phyloP scores from a whole-genome alignment of 768 basidiomycete genomes.

The Mycena epipterygia region DNA sequence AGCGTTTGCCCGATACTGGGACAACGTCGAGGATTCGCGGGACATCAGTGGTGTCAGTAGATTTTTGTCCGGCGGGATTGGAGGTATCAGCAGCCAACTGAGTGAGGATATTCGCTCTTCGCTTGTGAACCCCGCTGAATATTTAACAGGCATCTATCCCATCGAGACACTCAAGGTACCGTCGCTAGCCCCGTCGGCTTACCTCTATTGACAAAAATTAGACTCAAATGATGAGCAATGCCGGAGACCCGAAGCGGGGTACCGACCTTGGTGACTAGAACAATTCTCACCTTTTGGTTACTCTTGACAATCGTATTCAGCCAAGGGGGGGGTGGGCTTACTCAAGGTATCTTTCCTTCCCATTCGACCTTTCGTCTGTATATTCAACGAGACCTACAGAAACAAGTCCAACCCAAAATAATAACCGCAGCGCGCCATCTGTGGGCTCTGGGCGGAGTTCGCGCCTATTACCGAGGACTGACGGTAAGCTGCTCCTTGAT shows the following conservation, averaged over 20 bases:
- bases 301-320: constrained; percentile 23
- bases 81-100: constrained; percentile 94
- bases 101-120: constrained; percentile 61
- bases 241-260: constrained; percentile 62
- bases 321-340: constrained; percentile 5
- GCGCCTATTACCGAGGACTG: constrained; percentile 93
- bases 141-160: constrained; percentile 87
- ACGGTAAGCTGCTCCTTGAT: constrained; percentile 68
- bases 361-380: not conserved
- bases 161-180: constrained; percentile 93
- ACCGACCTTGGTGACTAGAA: constrained; percentile 14
- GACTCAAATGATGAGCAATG: constrained; percentile 98
- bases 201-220: constrained; percentile 43
- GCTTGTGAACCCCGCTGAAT: constrained; percentile 35
- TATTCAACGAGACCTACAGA: constrained; percentile 8
- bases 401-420: constrained; percentile 59
- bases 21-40: constrained; percentile 88
- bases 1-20: constrained; percentile 92
- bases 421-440: constrained; percentile 75
- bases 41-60: constrained; percentile 93
- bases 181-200: constrained; percentile 18
- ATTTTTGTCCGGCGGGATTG: constrained; percentile 95
- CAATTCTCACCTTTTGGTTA: not conserved
- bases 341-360: constrained; percentile 14
- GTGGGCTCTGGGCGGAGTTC: constrained; percentile 83